These are phyloP conservation scores for Saturnispora sanitii DNA, from an alignment of 805 yeast species.

Conservation along the genomic window DNA sequence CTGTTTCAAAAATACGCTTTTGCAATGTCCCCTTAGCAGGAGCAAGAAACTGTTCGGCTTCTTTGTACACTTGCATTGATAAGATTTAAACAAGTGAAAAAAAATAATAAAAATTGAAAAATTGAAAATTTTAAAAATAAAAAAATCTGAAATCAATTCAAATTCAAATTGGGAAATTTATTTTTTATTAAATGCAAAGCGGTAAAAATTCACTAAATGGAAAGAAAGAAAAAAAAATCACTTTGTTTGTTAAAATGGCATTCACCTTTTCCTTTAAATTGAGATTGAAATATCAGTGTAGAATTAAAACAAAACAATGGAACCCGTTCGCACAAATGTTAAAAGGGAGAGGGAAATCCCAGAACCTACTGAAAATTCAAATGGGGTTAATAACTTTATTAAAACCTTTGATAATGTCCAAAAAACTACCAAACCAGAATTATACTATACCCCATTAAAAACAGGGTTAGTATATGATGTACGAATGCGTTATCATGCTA, in stretches of 20 bases:
- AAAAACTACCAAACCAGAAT: conserved; percentile 43
- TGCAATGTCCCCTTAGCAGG: conserved; percentile 44
- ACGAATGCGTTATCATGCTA: conserved; percentile 95
- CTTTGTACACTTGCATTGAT: conserved; percentile 32
- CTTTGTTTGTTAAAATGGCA: too few relatives aligned
- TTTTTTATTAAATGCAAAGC: too few relatives aligned
- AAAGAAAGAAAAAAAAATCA: too few relatives aligned
- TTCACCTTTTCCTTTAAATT: too few relatives aligned
- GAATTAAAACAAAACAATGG: too few relatives aligned
- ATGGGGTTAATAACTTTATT: neutral
- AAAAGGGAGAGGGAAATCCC: neutral
- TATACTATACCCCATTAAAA: conserved; percentile 65
- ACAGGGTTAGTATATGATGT: conserved; percentile 96
- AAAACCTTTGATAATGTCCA: neutral
- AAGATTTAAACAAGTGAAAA: neutral
- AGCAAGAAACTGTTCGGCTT: conserved; percentile 33
- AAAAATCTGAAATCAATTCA: neutral
- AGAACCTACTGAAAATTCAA: neutral
- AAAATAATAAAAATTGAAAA: neutral
- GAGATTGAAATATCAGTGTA: too few relatives aligned
- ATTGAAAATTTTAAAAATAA: neutral
- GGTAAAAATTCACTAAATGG: too few relatives aligned
- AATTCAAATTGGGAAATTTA: too few relatives aligned
- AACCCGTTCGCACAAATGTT: too few relatives aligned
- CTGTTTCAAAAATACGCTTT: conserved; percentile 40